Base-by-base conservation (phyloP, 2,329 filamentous ascomycete species). In the Tolypocladium tropicale region DNA sequence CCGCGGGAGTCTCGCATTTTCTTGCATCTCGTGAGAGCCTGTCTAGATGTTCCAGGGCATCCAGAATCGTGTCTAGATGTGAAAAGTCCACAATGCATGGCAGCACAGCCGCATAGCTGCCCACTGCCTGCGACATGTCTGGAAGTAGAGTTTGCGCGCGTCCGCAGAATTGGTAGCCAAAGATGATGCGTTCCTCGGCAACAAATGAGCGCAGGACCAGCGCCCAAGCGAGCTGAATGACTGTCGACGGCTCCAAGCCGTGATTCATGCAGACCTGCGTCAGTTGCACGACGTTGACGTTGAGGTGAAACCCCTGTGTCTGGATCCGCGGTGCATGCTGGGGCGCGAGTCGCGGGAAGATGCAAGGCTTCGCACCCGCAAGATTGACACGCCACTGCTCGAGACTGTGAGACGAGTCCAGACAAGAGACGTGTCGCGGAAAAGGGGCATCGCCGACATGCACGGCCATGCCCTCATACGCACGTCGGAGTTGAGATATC, bases 201-300 rank as follows among this genome's bases (percentile, higher is more conserved):
- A 79, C 75, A 60, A 82, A 84, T 1, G 75, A 72, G 2, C 80
- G 76, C 0, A 84, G 69, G 0, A 84, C 72, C 23, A 86, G 69
- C 0, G 75, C 79, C 82, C 82, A 86, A 0, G 82, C 81, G n/a
- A 82, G 74, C 28, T 79, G 76, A 4, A 85, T 70, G 4, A 84
- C 70, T 0, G 78, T 75, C 0, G 78, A 74, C 0, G 77, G 66
- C 0, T 75, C 75, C 3, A 81, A 70, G 10, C 70, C 9, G 58
- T 70, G 49, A 71, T 70, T 52, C 0, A 61, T 55, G 54, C 68
- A 70, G 50, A 82, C 82, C 10, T 74, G 69, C 11, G 76, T 71
- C 2, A 81, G 61, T 3, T 72, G 68, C 32, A 71, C 63, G 5
- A 65, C 68, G 0, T 70, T 66, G 16, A 79, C 68, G 10, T 75